phyloP scores from a whole-genome alignment of 108 stramenopile genomes.

The Cyclostephanos tholiformis region DNA sequence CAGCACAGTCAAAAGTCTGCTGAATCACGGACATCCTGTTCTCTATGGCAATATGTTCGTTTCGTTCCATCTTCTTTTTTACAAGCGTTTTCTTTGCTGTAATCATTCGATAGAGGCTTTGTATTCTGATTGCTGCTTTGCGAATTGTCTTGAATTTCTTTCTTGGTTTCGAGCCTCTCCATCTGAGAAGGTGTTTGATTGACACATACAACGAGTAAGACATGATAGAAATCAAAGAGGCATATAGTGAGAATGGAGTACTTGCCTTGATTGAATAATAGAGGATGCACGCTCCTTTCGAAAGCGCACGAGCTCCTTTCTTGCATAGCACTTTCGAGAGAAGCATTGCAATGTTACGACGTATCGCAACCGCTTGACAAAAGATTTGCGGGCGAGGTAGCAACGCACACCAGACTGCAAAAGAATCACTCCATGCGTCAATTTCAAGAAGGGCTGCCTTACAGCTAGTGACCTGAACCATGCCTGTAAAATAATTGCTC shows the following conservation, averaged over 20 bases:
- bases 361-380: constrained; percentile 27
- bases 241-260: not conserved
- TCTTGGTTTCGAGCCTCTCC: constrained; percentile 43
- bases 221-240: not conserved
- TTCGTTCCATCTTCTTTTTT: constrained; percentile 35
- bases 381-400: constrained; percentile 30
- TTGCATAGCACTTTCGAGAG: constrained; percentile 55
- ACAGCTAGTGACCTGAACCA: constrained; percentile 52
- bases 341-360: constrained; percentile 74
- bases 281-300: constrained; percentile 56
- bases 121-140: constrained; percentile 24
- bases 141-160: constrained; percentile 21
- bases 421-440: constrained; percentile 42
- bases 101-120: constrained; percentile 36
- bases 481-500: constrained; percentile 58
- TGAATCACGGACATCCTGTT: constrained; percentile 49
- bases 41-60: constrained; percentile 28
- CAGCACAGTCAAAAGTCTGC: constrained; percentile 52
- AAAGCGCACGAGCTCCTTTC: constrained; percentile 42
- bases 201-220: not conserved
- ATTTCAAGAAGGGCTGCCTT: constrained; percentile 39
- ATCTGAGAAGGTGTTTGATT: constrained; percentile 20
- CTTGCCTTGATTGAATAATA: constrained; percentile 69
- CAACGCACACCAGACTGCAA: constrained; percentile 56
- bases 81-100: constrained; percentile 19